Percentiles rank a stretch among this genome's conserved stretches.
Evolutionary conservation across 75 land plant species (phyloP).

Genomic region (Pinus albicaulis): DNA sequence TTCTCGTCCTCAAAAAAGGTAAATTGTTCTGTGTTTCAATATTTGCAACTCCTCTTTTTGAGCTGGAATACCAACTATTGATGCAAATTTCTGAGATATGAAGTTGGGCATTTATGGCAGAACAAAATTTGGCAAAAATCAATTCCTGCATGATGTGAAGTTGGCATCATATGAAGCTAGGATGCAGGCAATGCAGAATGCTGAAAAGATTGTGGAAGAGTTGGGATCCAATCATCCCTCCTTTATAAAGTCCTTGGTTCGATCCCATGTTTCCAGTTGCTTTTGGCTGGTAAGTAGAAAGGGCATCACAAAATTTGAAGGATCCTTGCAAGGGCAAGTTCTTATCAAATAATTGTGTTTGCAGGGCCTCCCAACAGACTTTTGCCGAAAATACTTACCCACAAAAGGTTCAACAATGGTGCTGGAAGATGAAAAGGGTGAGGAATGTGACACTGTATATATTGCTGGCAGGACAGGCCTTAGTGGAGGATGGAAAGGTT

Average conservation of each 20-base stretch:
- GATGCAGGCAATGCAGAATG: conserved; percentile 36
- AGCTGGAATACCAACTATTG: not conserved
- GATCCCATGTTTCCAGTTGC: conserved; percentile 74
- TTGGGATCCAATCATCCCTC: conserved; percentile 42
- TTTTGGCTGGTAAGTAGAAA: conserved; percentile 67
- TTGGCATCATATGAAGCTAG: conserved; percentile 50
- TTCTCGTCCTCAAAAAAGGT: not conserved
- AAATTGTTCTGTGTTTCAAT: not conserved
- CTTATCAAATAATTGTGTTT: conserved; percentile 1
- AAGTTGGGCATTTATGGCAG: not conserved
- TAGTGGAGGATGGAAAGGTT: conserved; percentile 87
- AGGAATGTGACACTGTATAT: conserved; percentile 57
- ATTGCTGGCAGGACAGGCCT: conserved; percentile 63
- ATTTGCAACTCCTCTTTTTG: not conserved
- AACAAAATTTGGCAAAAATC: not conserved
- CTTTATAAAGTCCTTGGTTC: conserved; percentile 74
- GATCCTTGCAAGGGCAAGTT: not conserved
- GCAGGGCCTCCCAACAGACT: conserved; percentile 62
- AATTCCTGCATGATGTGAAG: not conserved
- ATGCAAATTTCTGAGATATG: not conserved
- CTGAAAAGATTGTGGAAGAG: conserved; percentile 43
- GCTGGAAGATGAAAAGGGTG: conserved; percentile 57
- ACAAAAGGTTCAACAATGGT: conserved; percentile 31
- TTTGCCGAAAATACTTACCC: conserved; percentile 60
- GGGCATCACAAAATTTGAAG: not conserved